These are phyloP conservation scores for Arthrinium puccinioides DNA, from an alignment of 2,329 filamentous ascomycete species.

Conservation along the genomic window DNA sequence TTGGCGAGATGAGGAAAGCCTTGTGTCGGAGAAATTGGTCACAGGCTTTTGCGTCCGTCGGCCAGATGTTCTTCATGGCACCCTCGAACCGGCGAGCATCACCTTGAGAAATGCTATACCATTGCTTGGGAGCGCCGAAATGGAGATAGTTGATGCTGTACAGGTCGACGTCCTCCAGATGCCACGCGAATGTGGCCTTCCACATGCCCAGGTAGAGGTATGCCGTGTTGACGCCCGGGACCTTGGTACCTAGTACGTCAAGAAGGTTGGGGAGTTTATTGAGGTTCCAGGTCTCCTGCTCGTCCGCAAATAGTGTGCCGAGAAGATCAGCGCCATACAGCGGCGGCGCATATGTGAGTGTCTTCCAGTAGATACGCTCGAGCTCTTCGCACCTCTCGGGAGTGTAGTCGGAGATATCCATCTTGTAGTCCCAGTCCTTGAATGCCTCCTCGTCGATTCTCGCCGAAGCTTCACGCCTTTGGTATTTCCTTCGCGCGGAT, in stretches of 20 bases:
- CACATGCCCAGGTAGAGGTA: constrained; percentile 99
- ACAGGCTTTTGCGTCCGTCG: constrained; percentile 88
- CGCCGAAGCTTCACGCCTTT: constrained; percentile 68
- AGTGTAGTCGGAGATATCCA: constrained; percentile 83
- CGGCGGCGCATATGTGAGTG: constrained; percentile 86
- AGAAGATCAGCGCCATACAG: constrained; percentile 96
- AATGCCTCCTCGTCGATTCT: constrained; percentile 86
- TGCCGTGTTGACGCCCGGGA: constrained; percentile 95
- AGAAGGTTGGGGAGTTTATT: constrained; percentile 90
- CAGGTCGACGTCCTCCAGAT: constrained; percentile 94
- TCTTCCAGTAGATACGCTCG: constrained; percentile 95
- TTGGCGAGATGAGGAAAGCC: constrained; percentile 91
- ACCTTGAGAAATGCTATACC: constrained; percentile 97
- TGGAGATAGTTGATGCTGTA: constrained; percentile 99
- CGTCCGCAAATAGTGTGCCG: constrained; percentile 86
- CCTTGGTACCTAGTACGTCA: constrained; percentile 89
- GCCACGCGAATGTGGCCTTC: constrained; percentile 99
- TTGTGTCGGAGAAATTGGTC: constrained; percentile 96
- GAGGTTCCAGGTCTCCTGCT: constrained; percentile 81
- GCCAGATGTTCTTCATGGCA: constrained; percentile 94
- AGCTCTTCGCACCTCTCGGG: constrained; percentile 89
- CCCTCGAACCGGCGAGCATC: constrained; percentile 89
- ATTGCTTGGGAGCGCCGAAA: constrained; percentile 97
- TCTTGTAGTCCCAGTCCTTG: constrained; percentile 81
- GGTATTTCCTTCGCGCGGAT: constrained; percentile 81